These are phyloP conservation scores for Cocos nucifera DNA, from an alignment of 176 grass and related monocot genomes.

Conservation along the genomic window DNA sequence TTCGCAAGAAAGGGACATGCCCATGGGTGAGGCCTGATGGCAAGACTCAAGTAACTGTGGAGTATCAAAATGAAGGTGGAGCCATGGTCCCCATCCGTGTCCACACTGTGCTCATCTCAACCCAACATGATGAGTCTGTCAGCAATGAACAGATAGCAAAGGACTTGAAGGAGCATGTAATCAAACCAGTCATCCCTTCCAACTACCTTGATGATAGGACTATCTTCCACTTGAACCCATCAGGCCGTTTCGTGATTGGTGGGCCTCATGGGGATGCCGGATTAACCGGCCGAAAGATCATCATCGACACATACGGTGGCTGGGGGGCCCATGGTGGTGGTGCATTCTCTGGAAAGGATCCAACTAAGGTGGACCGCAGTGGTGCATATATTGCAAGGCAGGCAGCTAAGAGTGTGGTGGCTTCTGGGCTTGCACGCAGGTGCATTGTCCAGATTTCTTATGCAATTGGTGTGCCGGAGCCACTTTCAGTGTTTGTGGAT, in stretches of 20 bases:
- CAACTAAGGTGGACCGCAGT: constrained; percentile 10
- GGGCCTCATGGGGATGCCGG: constrained; percentile 6
- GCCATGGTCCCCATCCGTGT: not conserved
- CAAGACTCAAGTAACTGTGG: constrained; percentile 13
- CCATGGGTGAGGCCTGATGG: constrained; percentile 9
- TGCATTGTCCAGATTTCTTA: constrained; percentile 9
- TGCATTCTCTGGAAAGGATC: constrained; percentile 8
- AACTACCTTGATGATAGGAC: constrained; percentile 2
- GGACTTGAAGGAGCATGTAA: constrained; percentile 7
- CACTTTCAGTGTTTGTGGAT: constrained; percentile 8
- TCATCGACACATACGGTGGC: constrained; percentile 11
- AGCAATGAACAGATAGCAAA: constrained; percentile 3
- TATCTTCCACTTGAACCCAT: constrained; percentile 16
- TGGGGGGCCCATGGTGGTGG: constrained; percentile 11
- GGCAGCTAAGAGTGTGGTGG: constrained; percentile 13
- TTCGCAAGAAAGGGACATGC: constrained; percentile 8
- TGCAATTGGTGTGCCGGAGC: constrained; percentile 11
- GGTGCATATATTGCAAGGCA: constrained; percentile 7
- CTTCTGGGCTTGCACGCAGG: constrained; percentile 4
- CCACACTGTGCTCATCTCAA: constrained; percentile 12
- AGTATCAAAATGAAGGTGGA: constrained; percentile 4
- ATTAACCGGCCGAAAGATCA: constrained; percentile 9
- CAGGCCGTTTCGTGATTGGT: constrained; percentile 3
- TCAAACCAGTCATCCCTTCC: constrained; percentile 7
- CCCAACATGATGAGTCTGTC: constrained; percentile 11